Evolutionary conservation across 331 rosid species (phyloP).

Genomic region (Dryas integrifolia): DNA sequence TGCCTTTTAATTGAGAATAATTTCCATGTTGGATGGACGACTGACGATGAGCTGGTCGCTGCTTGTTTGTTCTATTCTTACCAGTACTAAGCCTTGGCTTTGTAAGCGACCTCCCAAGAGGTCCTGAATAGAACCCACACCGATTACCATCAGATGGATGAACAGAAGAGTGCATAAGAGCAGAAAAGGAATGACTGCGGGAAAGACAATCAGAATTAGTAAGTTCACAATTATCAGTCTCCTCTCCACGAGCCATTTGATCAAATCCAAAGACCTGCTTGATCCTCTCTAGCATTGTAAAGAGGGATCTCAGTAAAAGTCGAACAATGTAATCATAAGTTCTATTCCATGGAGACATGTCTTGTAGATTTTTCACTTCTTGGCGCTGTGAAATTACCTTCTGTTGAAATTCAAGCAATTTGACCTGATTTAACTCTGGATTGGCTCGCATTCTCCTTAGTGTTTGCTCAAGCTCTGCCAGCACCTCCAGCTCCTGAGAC

Average conservation of each 20-base stretch:
- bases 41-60: slow-evolving; percentile 32
- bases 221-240: slow-evolving; percentile 26
- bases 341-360: slow-evolving; percentile 77
- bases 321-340: slow-evolving; percentile 65
- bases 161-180: slow-evolving; percentile 39
- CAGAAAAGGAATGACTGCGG: slow-evolving; percentile 65
- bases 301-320: slow-evolving; percentile 69
- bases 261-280: slow-evolving; percentile 49
- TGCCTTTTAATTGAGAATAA: slow-evolving; percentile 37
- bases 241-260: slow-evolving; percentile 33
- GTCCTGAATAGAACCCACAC: slow-evolving; percentile 40
- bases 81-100: slow-evolving; percentile 27
- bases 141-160: slow-evolving; percentile 49
- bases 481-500: slow-evolving; percentile 69
- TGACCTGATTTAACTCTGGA: slow-evolving; percentile 33
- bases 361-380: slow-evolving; percentile 65
- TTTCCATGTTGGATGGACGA: slow-evolving; percentile 35
- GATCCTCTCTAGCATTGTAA: slow-evolving; percentile 73
- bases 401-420: slow-evolving; percentile 63
- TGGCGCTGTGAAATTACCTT: slow-evolving; percentile 65
- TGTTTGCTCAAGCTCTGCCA: slow-evolving; percentile 75
- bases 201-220: slow-evolving; percentile 37
- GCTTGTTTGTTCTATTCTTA: slow-evolving; percentile 34
- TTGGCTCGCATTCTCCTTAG: slow-evolving; percentile 62
- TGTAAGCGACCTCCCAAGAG: slow-evolving; percentile 29